phyloP scores from a whole-genome alignment of 805 yeast species.

The Starmerella sirachaensis region DNA sequence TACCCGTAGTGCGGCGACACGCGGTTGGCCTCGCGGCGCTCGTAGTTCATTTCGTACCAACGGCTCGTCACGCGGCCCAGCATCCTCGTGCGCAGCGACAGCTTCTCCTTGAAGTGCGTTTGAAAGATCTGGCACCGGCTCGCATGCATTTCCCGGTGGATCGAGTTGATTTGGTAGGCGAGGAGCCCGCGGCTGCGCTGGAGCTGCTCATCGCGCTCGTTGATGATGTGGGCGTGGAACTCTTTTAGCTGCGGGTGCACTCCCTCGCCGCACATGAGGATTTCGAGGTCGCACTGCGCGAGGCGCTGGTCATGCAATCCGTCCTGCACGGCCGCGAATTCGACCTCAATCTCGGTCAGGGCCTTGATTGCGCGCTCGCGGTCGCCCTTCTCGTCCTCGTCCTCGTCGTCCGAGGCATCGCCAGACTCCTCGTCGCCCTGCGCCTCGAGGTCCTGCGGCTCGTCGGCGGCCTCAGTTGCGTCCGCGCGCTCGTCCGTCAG shows the following conservation, averaged over 20 bases:
- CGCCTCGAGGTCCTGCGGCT: constrained; percentile 5
- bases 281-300: constrained; percentile 62
- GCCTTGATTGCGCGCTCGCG: constrained; percentile 57
- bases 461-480: constrained; percentile 1
- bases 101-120: constrained; percentile 54
- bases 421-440: constrained; percentile 15
- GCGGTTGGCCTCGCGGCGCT: constrained; percentile 69
- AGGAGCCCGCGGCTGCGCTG: constrained; percentile 38
- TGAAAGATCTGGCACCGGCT: constrained; percentile 73
- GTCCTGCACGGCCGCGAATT: constrained; percentile 79
- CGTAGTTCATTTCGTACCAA: constrained; percentile 89
- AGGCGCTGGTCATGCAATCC: constrained; percentile 73
- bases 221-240: constrained; percentile 58
- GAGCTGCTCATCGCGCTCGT: constrained; percentile 60
- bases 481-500: constrained; percentile 4
- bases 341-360: constrained; percentile 68
- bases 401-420: constrained; percentile 21
- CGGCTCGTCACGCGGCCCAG: constrained; percentile 62
- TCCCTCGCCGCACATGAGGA: constrained; percentile 76
- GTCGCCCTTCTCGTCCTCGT: constrained; percentile 30
- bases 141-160: constrained; percentile 70
- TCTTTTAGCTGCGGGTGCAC: constrained; percentile 80
- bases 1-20: constrained; percentile 37
- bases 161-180: constrained; percentile 60
- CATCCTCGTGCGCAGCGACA: constrained; percentile 54